Conservation (phyloP, 2,329 filamentous ascomycete genomes). For the Falciphora oryzae region DNA sequence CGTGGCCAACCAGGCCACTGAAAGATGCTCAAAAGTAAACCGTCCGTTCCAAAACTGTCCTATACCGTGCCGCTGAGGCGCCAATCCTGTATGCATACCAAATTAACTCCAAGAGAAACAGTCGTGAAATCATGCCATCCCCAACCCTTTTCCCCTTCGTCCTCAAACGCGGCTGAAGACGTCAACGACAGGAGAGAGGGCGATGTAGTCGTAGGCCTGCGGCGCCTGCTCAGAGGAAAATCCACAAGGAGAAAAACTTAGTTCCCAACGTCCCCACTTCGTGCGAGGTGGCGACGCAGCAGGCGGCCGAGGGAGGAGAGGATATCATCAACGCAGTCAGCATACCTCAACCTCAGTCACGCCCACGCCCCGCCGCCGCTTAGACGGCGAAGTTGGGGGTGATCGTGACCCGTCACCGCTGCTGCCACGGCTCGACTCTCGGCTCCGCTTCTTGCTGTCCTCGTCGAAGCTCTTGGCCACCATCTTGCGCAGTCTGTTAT, state of each 20-base stretch:
- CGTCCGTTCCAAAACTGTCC: not conserved
- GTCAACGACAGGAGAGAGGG: not conserved
- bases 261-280: not conserved
- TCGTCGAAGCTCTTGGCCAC: constrained; percentile 37
- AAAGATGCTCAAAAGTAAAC: not conserved
- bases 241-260: not conserved
- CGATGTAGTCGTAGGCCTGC: not conserved
- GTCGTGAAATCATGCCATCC: not conserved
- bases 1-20: not conserved
- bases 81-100: not conserved
- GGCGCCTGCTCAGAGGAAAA: not conserved
- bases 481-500: constrained; percentile 30
- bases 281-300: not conserved
- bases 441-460: constrained; percentile 16
- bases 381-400: constrained; percentile 2
- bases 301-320: not conserved
- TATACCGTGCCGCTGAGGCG: not conserved
- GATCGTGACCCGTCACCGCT: not conserved
- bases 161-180: not conserved
- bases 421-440: not conserved
- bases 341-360: constrained; percentile 6
- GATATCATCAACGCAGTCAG: not conserved
- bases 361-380: not conserved
- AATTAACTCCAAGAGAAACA: not conserved
- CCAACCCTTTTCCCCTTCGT: not conserved